Evolutionary conservation across 208 protist species (phyloP), one percentile per base, ranked within the genome.

Genomic region (Trypanosoma platydactyli): DNA sequence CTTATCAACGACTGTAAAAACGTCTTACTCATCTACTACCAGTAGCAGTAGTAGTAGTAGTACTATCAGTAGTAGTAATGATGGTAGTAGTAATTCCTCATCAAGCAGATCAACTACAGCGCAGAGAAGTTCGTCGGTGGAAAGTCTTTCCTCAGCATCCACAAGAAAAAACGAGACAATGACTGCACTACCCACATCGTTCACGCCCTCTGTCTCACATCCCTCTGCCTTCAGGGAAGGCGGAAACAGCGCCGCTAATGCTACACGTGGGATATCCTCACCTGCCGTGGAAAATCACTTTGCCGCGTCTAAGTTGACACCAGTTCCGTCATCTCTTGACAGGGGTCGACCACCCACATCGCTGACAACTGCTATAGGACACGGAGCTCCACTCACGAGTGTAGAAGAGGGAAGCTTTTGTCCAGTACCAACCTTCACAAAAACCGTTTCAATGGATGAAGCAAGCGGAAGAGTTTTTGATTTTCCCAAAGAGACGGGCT

Each of bases 41-140:
- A 5, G 22, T 48, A 62, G 41, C 35, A 25, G 18, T 13, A 45
- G 38, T 6, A 49, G 20, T 38, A 49, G 38, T 11, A 65, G 48
- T 18, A 56, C 24, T 33, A 56, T 16, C 27, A 61, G 41, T 38
- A 62, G 38, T 12, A 62, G 56, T 27, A 38, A 22, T 49, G 52
- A 35, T 24, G 48, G 22, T 35, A 56, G 61, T 49, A 58, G n/a
- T 51, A 27, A 0, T 46, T 38, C 52, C n/a, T 53, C 45, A 24
- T 64, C 58, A 15, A 38, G 44, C 53, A 7, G 41, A 38, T 9
- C 38, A 18, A 50, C 56, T 24, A 38, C n/a, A 18, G 20, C 18
- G 20, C 27, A 41, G 18, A 41, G 35, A 64, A 53, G 58, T 33
- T 53, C 20, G 16, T 41, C 58, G 16, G 45, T 42, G 30, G 58